Base-by-base conservation (phyloP, 2,329 filamentous ascomycete species). In the Fusarium paranaense region DNA sequence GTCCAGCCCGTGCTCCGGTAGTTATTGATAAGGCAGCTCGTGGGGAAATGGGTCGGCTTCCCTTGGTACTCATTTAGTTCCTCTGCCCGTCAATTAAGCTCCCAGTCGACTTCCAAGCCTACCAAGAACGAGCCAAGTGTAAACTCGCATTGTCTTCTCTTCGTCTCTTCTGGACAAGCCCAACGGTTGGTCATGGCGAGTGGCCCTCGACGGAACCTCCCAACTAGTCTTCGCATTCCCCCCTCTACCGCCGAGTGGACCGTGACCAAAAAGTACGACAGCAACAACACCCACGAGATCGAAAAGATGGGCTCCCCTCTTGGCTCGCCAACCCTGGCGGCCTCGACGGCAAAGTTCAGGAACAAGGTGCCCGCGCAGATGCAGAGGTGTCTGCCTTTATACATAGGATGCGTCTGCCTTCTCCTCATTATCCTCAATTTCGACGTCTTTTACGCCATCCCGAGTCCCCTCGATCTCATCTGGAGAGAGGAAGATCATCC, bases 341-440 rank as follows among this genome's bases (percentile, higher is more conserved):
- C 82, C 71, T 83, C 82, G 18, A 81, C 83, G 4, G 81, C 82
- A 59, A 82, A 81, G 72, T 76, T 79, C 45, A 72, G 78, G 62
- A 78, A 78, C 58, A 72, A 80, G 42, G 77, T 88, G 40, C 87
- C 87, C 2, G 86, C 85, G 22, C 87, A 87, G 67, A 81, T 89
- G 67, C 83, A 85, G 62, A 83, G 87, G 69, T 82, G 83, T 40
- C 78, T 89, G 16, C 84, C 86, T 4, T 79, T 87, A 20, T 88
- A 87, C 73, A 70, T 87, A 25, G 82, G 79, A 33, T 83, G 83
- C 66, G 73, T 88, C 9, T 77, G 85, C 52, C 65, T 88, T 20
- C 69, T 89, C 42, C 73, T 89, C 45, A 80, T 89, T 69, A 75
- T 89, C 58, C 82, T 87, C 62, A 87, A 87, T 72, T 79, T 84